phyloP scores from a whole-genome alignment of 179 eudicot genomes.

The Nepenthes alata region DNA sequence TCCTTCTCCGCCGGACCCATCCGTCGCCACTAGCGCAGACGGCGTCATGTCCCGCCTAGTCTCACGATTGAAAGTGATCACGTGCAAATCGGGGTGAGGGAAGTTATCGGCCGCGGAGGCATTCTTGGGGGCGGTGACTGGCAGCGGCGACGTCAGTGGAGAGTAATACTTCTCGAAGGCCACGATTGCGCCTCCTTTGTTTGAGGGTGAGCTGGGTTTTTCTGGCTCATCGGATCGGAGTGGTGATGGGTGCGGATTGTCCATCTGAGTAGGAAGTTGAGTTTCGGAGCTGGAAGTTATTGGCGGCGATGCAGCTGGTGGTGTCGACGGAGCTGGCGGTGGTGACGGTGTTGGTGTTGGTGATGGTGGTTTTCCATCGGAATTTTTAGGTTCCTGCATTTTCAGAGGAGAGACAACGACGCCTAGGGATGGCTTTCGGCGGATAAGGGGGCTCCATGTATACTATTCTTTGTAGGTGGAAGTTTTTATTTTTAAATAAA shows the following conservation, averaged over 20 bases:
- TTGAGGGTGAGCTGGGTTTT: not conserved
- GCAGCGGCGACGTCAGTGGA: slow-evolving; percentile 31
- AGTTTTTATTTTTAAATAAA: too few species aligned
- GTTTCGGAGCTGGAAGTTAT: slow-evolving; percentile 1
- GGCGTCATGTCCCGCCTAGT: slow-evolving; percentile 17
- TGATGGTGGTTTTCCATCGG: slow-evolving; percentile 6
- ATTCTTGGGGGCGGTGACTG: slow-evolving; percentile 12
- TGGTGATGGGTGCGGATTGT: slow-evolving; percentile 41
- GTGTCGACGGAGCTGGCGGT: slow-evolving; percentile 11
- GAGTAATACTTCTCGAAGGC: slow-evolving; percentile 41
- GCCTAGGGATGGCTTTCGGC: not conserved
- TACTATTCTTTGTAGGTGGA: too few species aligned
- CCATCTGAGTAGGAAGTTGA: not conserved
- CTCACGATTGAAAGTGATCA: slow-evolving; percentile 19
- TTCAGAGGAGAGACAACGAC: not conserved
- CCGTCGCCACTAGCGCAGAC: not conserved
- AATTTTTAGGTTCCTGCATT: not conserved
- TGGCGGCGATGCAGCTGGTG: slow-evolving; percentile 1
- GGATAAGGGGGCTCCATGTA: not conserved
- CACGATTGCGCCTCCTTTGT: slow-evolving; percentile 6
- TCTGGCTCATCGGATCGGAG: slow-evolving; percentile 40
- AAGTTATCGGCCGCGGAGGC: slow-evolving; percentile 4
- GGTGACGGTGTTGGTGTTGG: slow-evolving; percentile 13
- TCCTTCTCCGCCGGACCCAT: slow-evolving; percentile 13
- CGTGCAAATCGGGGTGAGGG: slow-evolving; percentile 7